These are phyloP conservation scores for Bothriochloa decipiens DNA, from an alignment of 176 grass and related monocot genomes.

Conservation along the genomic window DNA sequence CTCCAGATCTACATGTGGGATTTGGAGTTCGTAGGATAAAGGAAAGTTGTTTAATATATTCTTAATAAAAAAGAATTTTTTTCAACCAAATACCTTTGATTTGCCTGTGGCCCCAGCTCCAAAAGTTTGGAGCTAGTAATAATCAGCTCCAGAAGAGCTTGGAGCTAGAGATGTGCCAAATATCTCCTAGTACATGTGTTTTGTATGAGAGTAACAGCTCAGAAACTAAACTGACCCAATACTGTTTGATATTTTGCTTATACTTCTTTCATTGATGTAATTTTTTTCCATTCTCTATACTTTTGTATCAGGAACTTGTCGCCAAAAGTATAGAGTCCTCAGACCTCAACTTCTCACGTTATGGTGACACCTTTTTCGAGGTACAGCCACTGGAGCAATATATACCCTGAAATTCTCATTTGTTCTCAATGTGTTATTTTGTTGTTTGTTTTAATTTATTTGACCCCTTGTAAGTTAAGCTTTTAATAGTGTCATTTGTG, in stretches of 20 bases:
- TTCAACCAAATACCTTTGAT: not conserved
- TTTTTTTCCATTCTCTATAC: not conserved
- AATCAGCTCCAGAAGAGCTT: not conserved
- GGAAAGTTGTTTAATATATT: not conserved
- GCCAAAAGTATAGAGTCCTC: slow-evolving; percentile 93
- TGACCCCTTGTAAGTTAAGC: not conserved
- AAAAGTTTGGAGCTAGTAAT: not conserved
- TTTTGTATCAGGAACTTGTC: slow-evolving; percentile 80
- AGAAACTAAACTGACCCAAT: slow-evolving; percentile 9
- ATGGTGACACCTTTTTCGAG: slow-evolving; percentile 98
- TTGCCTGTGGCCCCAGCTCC: not conserved
- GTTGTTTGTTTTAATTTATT: not conserved
- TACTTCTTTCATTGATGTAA: not conserved
- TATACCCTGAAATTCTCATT: slow-evolving; percentile 11
- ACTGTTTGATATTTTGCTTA: not conserved
- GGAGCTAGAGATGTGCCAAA: not conserved
- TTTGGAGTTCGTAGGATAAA: not conserved
- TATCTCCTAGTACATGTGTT: not conserved
- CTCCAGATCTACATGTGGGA: not conserved
- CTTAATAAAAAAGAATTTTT: not conserved
- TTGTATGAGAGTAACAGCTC: not conserved
- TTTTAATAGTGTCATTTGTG: not conserved
- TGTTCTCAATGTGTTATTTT: not conserved
- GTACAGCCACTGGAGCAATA: slow-evolving; percentile 34
- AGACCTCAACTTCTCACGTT: slow-evolving; percentile 97